Percentiles rank a stretch among this genome's conserved stretches.
These are phyloP conservation scores for Penicillium sp. DNA, from an alignment of 2,329 filamentous ascomycete genomes.

Conservation along the genomic window DNA sequence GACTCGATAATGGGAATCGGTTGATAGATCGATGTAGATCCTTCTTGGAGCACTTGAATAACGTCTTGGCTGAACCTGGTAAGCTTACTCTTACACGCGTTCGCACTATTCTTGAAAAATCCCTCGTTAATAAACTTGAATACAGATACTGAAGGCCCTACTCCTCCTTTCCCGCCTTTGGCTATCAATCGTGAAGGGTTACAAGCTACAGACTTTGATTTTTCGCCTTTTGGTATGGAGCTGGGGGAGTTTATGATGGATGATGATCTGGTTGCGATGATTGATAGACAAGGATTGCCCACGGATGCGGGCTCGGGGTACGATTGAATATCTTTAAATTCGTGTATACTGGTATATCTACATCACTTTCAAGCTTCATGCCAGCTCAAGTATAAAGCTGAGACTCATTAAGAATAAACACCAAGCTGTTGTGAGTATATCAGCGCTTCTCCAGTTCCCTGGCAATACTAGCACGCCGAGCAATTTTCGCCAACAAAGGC, in stretches of 20 bases:
- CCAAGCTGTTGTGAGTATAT: not conserved
- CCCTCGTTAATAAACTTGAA: not conserved
- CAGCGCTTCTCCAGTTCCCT: not conserved
- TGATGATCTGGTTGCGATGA: slow-evolving; percentile 27
- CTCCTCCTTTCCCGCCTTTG: not conserved
- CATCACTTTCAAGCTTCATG: not conserved
- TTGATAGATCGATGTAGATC: slow-evolving; percentile 31
- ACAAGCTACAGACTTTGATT: slow-evolving; percentile 4
- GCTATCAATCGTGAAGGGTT: not conserved
- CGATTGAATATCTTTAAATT: not conserved
- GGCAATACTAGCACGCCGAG: slow-evolving; percentile 10
- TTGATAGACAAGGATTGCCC: slow-evolving; percentile 3
- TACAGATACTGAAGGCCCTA: not conserved
- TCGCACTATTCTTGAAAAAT: not conserved
- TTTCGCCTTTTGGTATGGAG: slow-evolving; percentile 34
- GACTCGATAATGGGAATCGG: slow-evolving; percentile 31
- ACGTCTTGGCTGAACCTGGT: slow-evolving; percentile 8
- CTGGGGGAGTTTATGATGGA: slow-evolving; percentile 41
- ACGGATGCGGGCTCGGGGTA: not conserved
- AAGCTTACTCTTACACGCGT: not conserved
- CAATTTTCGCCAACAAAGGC: slow-evolving; percentile 23
- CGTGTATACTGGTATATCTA: not conserved
- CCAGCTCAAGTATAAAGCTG: too few relatives aligned
- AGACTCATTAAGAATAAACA: not conserved
- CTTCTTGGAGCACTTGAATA: slow-evolving; percentile 27